Percentiles rank a stretch among this genome's conserved stretches.
phyloP scores from a whole-genome alignment of 805 yeast genomes.

The Vanderwaltozyma tropicalis region DNA sequence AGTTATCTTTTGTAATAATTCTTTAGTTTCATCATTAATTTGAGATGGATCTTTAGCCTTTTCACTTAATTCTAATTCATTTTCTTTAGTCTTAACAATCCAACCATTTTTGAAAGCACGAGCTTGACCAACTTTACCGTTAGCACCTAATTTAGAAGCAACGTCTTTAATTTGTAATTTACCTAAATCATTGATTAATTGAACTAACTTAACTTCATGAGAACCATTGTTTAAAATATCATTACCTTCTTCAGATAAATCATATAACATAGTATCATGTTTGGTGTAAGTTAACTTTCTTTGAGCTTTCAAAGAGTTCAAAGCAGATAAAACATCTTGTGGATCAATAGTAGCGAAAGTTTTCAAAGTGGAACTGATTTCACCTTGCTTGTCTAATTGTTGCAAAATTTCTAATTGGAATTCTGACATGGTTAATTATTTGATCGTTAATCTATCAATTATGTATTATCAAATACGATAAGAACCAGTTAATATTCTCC shows the following conservation, averaged over 20 bases:
- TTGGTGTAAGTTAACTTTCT: conserved; percentile 66
- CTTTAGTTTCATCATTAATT: conserved; percentile 51
- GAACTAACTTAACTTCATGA: conserved; percentile 77
- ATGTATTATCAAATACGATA: background rate
- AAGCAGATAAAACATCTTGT: conserved; percentile 64
- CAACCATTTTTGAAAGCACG: conserved; percentile 96
- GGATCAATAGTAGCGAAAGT: conserved; percentile 59
- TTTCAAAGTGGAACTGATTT: conserved; percentile 57
- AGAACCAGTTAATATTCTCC: background rate
- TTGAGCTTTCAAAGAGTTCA: conserved; percentile 77
- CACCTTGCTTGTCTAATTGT: conserved; percentile 50
- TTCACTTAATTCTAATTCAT: conserved; percentile 45
- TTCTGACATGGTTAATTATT: conserved; percentile 44
- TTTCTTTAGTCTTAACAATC: conserved; percentile 82
- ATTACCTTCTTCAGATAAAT: conserved; percentile 69
- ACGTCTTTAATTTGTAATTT: conserved; percentile 75
- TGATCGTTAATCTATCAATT: background rate
- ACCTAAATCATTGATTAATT: conserved; percentile 63
- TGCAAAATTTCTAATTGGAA: conserved; percentile 54
- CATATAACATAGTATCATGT: conserved; percentile 66
- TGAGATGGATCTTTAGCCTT: conserved; percentile 34
- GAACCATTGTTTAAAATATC: conserved; percentile 75
- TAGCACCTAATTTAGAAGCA: conserved; percentile 58
- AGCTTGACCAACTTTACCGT: conserved; percentile 91
- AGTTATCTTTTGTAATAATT: conserved; percentile 45